Conservation (phyloP, 805 yeast species). For the Brettanomyces anomalus region DNA sequence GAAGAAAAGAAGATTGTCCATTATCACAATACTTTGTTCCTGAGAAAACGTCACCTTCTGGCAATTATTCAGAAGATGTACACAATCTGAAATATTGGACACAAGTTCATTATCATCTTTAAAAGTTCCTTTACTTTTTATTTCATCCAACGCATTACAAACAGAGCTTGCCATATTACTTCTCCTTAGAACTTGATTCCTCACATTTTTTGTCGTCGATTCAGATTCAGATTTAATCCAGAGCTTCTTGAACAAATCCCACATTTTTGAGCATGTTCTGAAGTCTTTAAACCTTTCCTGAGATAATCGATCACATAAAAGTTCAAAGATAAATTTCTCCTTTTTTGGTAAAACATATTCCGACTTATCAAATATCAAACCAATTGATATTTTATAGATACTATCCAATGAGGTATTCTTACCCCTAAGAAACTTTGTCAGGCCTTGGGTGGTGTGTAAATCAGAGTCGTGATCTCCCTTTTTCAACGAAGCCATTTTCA, state of each 20-base stretch:
- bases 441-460: slow-evolving; percentile 30
- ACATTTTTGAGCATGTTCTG: slow-evolving; percentile 33
- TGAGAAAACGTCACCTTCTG: slow-evolving; percentile 12
- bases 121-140: slow-evolving; percentile 14
- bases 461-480: not conserved
- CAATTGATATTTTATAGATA: slow-evolving; percentile 28
- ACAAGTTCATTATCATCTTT: slow-evolving; percentile 16
- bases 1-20: slow-evolving; percentile 9
- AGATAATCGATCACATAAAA: slow-evolving; percentile 51
- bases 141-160: slow-evolving; percentile 14
- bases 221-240: slow-evolving; percentile 16
- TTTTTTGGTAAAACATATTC: slow-evolving; percentile 45
- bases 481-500: too few relatives aligned
- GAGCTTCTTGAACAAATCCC: slow-evolving; percentile 39
- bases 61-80: slow-evolving; percentile 11
- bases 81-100: slow-evolving; percentile 8
- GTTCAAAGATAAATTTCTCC: slow-evolving; percentile 45
- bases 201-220: slow-evolving; percentile 20
- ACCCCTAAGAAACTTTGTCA: slow-evolving; percentile 51
- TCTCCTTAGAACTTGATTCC: slow-evolving; percentile 33
- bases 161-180: slow-evolving; percentile 33
- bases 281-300: slow-evolving; percentile 35
- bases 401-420: slow-evolving; percentile 36
- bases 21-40: slow-evolving; percentile 19
- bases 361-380: slow-evolving; percentile 24